Percentiles rank a stretch among this genome's conserved stretches.
phyloP scores from a whole-genome alignment of 1,284 basidiomycete species.

The Moesziomyces sp. region DNA sequence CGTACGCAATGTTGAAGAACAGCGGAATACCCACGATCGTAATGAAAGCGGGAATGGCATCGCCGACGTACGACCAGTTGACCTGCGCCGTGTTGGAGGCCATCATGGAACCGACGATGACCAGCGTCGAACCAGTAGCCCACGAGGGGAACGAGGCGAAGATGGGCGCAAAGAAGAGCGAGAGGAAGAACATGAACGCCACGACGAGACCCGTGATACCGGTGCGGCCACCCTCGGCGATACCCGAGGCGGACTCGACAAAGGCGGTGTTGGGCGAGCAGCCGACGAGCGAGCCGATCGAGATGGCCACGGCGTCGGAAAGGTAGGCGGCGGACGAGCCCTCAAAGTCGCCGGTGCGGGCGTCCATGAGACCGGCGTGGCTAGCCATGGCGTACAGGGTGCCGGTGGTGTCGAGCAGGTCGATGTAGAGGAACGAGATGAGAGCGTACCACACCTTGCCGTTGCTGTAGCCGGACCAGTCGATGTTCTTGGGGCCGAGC shows the following conservation, averaged over 20 bases:
- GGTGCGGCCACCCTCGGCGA: conserved; percentile 84
- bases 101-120: conserved; percentile 89
- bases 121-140: conserved; percentile 87
- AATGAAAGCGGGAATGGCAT: conserved; percentile 75
- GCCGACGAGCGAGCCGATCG: conserved; percentile 83
- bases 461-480: conserved; percentile 72
- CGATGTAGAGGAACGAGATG: conserved; percentile 85
- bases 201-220: conserved; percentile 83
- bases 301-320: conserved; percentile 80
- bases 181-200: conserved; percentile 83
- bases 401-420: conserved; percentile 73
- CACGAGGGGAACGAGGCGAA: conserved; percentile 87
- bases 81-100: conserved; percentile 85
- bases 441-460: conserved; percentile 87
- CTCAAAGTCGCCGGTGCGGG: conserved; percentile 86
- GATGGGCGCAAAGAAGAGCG: conserved; percentile 88
- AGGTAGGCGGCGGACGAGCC: conserved; percentile 80
- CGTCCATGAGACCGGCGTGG: conserved; percentile 87
- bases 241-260: conserved; percentile 76
- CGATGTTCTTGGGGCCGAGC: conserved; percentile 72
- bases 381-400: conserved; percentile 91
- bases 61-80: conserved; percentile 86
- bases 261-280: conserved; percentile 88
- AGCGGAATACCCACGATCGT: conserved; percentile 54
- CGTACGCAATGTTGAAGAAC: conserved; percentile 81